These are phyloP conservation scores for Colletotrichum tropicicola DNA, from an alignment of 2,329 filamentous ascomycete species.

Conservation along the genomic window DNA sequence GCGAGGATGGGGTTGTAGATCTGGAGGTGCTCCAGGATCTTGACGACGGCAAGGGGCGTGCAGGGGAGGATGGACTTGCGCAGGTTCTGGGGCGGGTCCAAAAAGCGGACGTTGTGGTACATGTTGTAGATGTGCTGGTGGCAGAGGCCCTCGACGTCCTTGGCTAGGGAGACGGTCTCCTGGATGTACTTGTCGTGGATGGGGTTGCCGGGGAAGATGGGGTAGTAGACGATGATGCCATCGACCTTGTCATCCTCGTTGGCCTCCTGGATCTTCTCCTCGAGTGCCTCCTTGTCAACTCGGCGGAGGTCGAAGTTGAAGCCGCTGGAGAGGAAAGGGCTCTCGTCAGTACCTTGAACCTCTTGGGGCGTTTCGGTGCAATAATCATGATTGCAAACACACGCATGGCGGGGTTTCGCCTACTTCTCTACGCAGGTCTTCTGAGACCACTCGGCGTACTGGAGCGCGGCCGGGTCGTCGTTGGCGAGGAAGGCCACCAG, in stretches of 20 bases:
- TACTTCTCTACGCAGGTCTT: constrained; percentile 97
- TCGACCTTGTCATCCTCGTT: constrained; percentile 83
- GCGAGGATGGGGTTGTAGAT: constrained; percentile 97
- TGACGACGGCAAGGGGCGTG: constrained; percentile 94
- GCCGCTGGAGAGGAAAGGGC: constrained; percentile 63
- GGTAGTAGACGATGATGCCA: constrained; percentile 98
- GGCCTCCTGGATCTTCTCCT: constrained; percentile 86
- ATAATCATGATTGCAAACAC: not conserved
- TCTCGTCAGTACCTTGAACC: constrained; percentile 28
- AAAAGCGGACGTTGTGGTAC: constrained; percentile 97
- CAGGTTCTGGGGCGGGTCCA: constrained; percentile 79
- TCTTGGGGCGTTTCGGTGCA: not conserved
- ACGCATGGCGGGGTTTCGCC: constrained; percentile 48
- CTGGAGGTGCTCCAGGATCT: constrained; percentile 93
- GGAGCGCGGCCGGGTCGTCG: constrained; percentile 85
- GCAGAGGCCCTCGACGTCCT: constrained; percentile 95
- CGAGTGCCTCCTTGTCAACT: constrained; percentile 86
- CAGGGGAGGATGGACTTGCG: constrained; percentile 95
- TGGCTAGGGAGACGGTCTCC: constrained; percentile 87
- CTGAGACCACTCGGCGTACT: constrained; percentile 97
- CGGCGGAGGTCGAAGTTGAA: constrained; percentile 88
- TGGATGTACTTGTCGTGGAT: constrained; percentile 94
- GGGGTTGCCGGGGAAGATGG: constrained; percentile 84
- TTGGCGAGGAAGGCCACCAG: constrained; percentile 94
- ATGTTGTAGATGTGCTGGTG: constrained; percentile 98